Base-by-base conservation (phyloP, 768 basidiomycete genomes). In the Kwoniella sp. region DNA sequence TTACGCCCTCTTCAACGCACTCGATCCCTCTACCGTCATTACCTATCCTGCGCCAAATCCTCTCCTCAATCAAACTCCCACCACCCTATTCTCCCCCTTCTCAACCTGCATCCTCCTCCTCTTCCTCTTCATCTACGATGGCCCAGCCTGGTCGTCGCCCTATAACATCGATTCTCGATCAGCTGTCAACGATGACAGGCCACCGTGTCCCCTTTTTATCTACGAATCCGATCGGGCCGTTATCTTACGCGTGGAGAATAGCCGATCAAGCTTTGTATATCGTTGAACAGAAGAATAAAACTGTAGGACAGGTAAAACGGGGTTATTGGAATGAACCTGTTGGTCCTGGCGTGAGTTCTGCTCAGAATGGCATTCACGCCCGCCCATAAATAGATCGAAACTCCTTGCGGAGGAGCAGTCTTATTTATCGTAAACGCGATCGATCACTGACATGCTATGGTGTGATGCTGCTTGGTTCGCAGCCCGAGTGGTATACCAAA, bases 401-500 rank as follows among this genome's bases (percentile, higher is more conserved):
- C 13, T 6, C 33, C 36, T 12, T 5, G 15, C 17, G n/a, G 36
- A 17, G 36, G 44, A 3, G 6, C 40, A 15, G 13, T 21, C 21
- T 19, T 48, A 5, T 19, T 5, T n/a, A 24, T n/a, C 22, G n/a
- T n/a, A n/a, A n/a, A n/a, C n/a, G n/a, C n/a, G n/a, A n/a, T n/a
- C n/a, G n/a, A n/a, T n/a, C n/a, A n/a, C n/a, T n/a, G n/a, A n/a
- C n/a, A n/a, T n/a, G n/a, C n/a, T n/a, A n/a, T n/a, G n/a, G n/a
- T n/a, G n/a, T n/a, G n/a, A n/a, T 19, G 17, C 17, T n/a, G 8
- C 1, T 53, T 13, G 33, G 21, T 29, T 1, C n/a, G 2, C 54
- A 74, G 73, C 70, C 73, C 19, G 72, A 72, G 58, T 73, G 72
- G 72, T 76, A 76, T 61, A 53, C 63, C 0, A 57, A 68, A 15